Conservation (phyloP, 2,329 filamentous ascomycete genomes). For the Cercospora sojina region DNA sequence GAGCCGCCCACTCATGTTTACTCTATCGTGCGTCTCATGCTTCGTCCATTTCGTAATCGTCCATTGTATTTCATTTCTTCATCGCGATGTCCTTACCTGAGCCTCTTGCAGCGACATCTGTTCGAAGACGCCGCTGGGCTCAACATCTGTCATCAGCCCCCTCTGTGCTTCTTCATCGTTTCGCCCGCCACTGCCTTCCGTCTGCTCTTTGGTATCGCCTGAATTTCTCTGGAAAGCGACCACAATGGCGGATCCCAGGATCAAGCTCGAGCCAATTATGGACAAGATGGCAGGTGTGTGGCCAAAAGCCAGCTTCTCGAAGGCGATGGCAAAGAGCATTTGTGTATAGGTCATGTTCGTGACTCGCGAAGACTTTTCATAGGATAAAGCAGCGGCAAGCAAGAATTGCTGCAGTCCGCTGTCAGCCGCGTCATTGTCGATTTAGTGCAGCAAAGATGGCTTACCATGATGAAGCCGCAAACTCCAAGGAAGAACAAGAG, state of each 20-base stretch:
- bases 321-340: conserved; percentile 66
- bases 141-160: conserved; percentile 24
- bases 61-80: not conserved
- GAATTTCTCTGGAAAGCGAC: conserved; percentile 56
- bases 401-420: conserved; percentile 64
- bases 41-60: not conserved
- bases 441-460: conserved; percentile 12
- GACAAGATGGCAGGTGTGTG: conserved; percentile 58
- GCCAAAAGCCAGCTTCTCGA: conserved; percentile 64
- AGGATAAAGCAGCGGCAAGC: conserved; percentile 72
- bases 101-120: not conserved
- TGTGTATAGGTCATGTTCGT: conserved; percentile 69
- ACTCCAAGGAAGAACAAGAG: conserved; percentile 67
- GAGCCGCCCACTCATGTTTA: not conserved
- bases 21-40: not conserved
- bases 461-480: conserved; percentile 71
- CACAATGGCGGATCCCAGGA: conserved; percentile 64
- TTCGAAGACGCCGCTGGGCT: not conserved
- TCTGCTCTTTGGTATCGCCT: conserved; percentile 12
- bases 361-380: conserved; percentile 63
- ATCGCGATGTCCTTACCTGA: not conserved
- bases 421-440: not conserved
- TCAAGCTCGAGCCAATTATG: conserved; percentile 61
- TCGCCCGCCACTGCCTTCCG: conserved; percentile 11
- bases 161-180: conserved; percentile 31